Conservation (phyloP, 1,284 basidiomycete genomes). For the Schizophyllum amplum region DNA sequence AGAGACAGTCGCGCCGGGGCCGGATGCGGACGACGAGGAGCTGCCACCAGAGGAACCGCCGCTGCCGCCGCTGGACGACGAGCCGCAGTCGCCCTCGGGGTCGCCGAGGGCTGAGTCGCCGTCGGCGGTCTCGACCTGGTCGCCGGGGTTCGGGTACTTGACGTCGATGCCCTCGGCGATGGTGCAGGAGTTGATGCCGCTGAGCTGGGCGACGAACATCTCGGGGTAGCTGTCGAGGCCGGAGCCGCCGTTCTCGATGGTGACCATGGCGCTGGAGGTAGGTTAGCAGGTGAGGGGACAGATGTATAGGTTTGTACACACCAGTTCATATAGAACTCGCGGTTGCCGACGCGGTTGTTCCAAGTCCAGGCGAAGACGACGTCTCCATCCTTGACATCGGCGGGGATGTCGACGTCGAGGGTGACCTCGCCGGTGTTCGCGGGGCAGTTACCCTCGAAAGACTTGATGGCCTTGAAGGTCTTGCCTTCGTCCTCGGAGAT, state of each 20-base stretch:
- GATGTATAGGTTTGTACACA: neutral
- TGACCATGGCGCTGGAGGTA: neutral
- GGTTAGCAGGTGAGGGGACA: neutral
- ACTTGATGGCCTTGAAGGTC: neutral
- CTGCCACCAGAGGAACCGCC: too few species aligned
- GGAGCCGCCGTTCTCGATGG: neutral
- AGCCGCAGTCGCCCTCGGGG: neutral
- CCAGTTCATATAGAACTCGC: neutral
- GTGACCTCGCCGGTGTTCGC: neutral
- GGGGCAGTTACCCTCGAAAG: neutral
- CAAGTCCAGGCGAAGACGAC: neutral
- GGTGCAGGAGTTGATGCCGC: neutral
- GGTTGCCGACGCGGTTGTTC: neutral
- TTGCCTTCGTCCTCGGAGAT: neutral
- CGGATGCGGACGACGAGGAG: too few species aligned
- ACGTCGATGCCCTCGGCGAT: neutral
- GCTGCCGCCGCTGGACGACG: too few species aligned
- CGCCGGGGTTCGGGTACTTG: neutral
- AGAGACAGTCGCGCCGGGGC: too few species aligned
- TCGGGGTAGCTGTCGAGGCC: neutral
- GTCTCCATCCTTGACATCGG: neutral
- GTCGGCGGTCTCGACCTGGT: neutral
- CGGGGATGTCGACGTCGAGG: neutral
- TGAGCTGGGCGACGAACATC: neutral
- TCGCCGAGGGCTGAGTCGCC: neutral